phyloP scores from a whole-genome alignment of 345 rosid species.

The Euphorbia tirucalli region DNA sequence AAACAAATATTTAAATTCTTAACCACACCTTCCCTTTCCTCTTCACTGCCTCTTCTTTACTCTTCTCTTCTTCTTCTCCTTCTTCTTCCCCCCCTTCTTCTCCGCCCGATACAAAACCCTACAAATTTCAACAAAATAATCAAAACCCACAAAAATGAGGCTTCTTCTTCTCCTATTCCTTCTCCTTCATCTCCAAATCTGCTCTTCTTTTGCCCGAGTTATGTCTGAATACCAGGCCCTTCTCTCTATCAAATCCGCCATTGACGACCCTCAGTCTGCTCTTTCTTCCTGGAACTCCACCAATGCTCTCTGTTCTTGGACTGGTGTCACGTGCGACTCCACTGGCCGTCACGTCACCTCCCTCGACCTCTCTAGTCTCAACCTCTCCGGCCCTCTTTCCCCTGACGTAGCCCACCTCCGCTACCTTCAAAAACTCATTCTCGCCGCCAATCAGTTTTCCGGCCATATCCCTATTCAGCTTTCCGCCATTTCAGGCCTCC shows the following conservation, averaged over 20 bases:
- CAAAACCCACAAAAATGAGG: conserved; percentile 36
- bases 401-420: conserved; percentile 55
- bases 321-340: conserved; percentile 71
- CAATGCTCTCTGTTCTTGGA: conserved; percentile 56
- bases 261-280: conserved; percentile 51
- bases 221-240: conserved; percentile 69
- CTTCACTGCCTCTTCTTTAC: conserved; percentile 10
- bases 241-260: conserved; percentile 67
- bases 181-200: conserved; percentile 38
- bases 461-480: conserved; percentile 73
- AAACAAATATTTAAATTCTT: conserved; percentile 22
- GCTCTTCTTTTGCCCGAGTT: conserved; percentile 25
- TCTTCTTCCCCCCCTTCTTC: conserved; percentile 13
- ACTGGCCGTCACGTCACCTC: conserved; percentile 54
- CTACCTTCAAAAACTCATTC: conserved; percentile 55
- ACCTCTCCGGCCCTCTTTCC: conserved; percentile 71
- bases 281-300: conserved; percentile 67
- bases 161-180: conserved; percentile 38
- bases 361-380: conserved; percentile 58
- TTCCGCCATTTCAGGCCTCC: conserved; percentile 55
- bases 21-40: conserved; percentile 24
- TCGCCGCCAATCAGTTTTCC: conserved; percentile 53
- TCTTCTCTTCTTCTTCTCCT: neutral
- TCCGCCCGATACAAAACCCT: conserved; percentile 5
- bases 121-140: conserved; percentile 8